These are phyloP conservation scores for Cymbopogon citratus DNA, from an alignment of 176 grass and related monocot genomes.

Conservation along the genomic window DNA sequence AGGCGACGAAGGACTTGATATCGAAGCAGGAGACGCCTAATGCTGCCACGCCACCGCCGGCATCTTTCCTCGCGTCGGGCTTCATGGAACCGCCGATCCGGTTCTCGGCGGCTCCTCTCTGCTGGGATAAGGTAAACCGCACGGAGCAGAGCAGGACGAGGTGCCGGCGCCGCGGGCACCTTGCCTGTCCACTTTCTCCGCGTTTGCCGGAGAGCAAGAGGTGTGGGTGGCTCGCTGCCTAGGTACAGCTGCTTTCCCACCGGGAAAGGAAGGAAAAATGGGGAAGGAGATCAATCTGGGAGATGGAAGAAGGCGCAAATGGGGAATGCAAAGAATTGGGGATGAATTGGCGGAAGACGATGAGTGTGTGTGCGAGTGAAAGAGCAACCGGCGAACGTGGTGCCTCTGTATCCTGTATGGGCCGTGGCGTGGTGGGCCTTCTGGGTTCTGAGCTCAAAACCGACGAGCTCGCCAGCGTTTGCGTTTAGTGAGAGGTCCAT, in stretches of 20 bases:
- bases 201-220: background rate
- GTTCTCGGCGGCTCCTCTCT: background rate
- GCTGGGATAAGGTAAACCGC: background rate
- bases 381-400: no score
- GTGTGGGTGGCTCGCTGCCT: background rate
- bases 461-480: no score
- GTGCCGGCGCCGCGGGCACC: background rate
- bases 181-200: background rate
- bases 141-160: background rate
- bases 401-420: no score
- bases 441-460: no score
- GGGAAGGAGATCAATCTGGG: background rate
- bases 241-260: background rate
- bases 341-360: no score
- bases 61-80: constrained; percentile 33
- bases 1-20: no score
- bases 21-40: constrained; percentile 15
- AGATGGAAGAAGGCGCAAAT: background rate
- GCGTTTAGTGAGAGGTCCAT: no score
- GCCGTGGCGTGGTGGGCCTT: no score
- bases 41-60: constrained; percentile 12
- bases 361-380: no score
- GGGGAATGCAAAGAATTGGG: background rate
- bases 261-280: background rate
- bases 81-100: constrained; percentile 27